phyloP scores from a whole-genome alignment of 805 yeast species.

The Starmerella bombicola region DNA sequence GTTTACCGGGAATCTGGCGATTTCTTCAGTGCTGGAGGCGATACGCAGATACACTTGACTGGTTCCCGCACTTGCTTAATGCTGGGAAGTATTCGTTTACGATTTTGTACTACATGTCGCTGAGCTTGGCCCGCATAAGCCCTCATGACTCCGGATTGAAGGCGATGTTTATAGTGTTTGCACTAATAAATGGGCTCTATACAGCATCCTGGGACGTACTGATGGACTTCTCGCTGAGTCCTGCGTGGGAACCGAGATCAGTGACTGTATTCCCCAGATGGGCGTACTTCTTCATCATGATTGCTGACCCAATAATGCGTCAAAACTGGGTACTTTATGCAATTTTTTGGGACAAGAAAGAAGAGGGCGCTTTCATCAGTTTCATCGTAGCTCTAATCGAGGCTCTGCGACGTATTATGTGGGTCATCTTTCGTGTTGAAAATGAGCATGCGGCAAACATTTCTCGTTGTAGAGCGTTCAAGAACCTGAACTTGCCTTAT shows the following conservation, averaged over 20 bases:
- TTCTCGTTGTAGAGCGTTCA: conserved; percentile 68
- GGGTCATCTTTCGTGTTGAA: conserved; percentile 89
- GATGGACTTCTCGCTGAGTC: conserved; percentile 92
- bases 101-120: conserved; percentile 51
- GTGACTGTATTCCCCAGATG: conserved; percentile 38
- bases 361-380: conserved; percentile 79
- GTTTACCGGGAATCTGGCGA: conserved; percentile 85
- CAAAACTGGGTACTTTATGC: conserved; percentile 91
- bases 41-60: conserved; percentile 82
- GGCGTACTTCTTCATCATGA: conserved; percentile 62
- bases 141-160: conserved; percentile 31
- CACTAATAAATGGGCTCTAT: conserved; percentile 55
- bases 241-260: conserved; percentile 26
- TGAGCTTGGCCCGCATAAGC: conserved; percentile 69
- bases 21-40: conserved; percentile 83
- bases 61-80: conserved; percentile 93
- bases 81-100: conserved; percentile 63
- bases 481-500: conserved; percentile 80
- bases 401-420: conserved; percentile 65
- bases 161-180: conserved; percentile 59
- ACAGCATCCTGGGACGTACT: conserved; percentile 77
- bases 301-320: conserved; percentile 59
- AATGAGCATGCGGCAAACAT: conserved; percentile 93
- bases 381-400: conserved; percentile 77
- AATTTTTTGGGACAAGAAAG: conserved; percentile 58